Evolutionary conservation across 768 basidiomycete species (phyloP).

Genomic region (Naematelia aurantialba): DNA sequence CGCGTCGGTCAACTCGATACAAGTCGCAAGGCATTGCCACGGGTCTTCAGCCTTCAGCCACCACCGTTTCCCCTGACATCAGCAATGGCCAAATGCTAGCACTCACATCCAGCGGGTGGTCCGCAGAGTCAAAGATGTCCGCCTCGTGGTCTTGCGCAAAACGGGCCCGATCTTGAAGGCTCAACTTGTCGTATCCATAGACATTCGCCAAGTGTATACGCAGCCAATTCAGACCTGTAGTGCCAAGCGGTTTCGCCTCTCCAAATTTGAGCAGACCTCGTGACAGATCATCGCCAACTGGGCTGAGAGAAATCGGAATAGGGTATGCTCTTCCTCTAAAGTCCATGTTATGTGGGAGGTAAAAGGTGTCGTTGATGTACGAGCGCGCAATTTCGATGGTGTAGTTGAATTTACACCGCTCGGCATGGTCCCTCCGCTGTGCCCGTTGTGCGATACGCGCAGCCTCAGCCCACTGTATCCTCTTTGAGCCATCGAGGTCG

Average conservation of each 20-base stretch:
- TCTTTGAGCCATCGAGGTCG: conserved; percentile 52
- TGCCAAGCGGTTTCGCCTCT: conserved; percentile 72
- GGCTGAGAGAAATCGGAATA: conserved; percentile 88
- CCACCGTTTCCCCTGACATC: conserved; percentile 67
- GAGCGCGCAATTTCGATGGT: conserved; percentile 93
- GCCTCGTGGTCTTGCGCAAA: conserved; percentile 71
- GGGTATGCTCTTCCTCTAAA: conserved; percentile 98
- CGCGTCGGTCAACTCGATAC: conserved; percentile 80
- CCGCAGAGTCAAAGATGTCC: conserved; percentile 76
- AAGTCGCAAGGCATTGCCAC: conserved; percentile 94
- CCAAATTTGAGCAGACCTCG: conserved; percentile 82
- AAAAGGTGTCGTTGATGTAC: conserved; percentile 82
- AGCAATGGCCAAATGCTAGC: background rate
- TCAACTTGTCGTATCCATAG: conserved; percentile 90
- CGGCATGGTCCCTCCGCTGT: conserved; percentile 81
- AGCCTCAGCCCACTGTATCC: conserved; percentile 47
- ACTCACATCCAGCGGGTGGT: conserved; percentile 69
- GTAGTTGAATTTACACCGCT: conserved; percentile 89
- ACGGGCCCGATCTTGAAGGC: conserved; percentile 81
- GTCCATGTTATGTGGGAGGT: conserved; percentile 92
- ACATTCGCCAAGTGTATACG: conserved; percentile 92
- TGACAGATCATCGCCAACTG: conserved; percentile 85
- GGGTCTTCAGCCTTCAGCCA: conserved; percentile 91
- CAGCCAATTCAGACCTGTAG: conserved; percentile 83
- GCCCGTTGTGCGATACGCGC: conserved; percentile 57